These are phyloP conservation scores for Podaxis sp. DNA, from an alignment of 768 basidiomycete genomes.

Conservation along the genomic window DNA sequence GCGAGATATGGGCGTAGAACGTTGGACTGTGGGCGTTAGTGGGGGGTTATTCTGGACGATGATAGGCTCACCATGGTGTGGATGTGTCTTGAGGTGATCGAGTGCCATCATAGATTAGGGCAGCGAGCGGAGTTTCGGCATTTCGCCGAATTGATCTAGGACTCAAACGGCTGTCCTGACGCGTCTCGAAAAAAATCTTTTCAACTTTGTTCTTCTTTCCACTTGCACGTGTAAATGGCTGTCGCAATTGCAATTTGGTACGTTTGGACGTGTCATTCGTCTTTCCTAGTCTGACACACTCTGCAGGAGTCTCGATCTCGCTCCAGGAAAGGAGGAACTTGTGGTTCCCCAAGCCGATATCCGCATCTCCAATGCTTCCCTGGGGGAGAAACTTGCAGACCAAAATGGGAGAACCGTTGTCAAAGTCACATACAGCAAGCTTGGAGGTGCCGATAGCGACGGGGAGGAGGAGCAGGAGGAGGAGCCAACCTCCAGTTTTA, in stretches of 20 bases:
- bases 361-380: conserved; percentile 77
- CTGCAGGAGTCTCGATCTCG: conserved; percentile 56
- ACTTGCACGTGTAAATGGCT: conserved; percentile 34
- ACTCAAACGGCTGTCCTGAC: background rate
- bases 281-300: conserved; percentile 6
- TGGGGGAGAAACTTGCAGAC: conserved; percentile 70
- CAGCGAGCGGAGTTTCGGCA: conserved; percentile 52
- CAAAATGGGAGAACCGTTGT: conserved; percentile 55
- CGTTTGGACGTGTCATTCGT: conserved; percentile 26
- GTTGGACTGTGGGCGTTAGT: conserved; percentile 65
- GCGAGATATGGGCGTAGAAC: conserved; percentile 93
- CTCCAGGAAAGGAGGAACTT: conserved; percentile 52
- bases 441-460: conserved; percentile 30
- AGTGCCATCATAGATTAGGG: conserved; percentile 7
- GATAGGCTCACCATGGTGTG: conserved; percentile 44
- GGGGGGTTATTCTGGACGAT: background rate
- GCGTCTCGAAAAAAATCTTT: conserved; percentile 14
- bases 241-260: conserved; percentile 68
- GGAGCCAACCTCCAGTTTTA: conserved; percentile 35
- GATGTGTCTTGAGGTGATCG: background rate
- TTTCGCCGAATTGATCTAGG: conserved; percentile 13
- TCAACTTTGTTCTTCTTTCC: conserved; percentile 12
- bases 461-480: conserved; percentile 42
- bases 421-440: conserved; percentile 55
- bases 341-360: conserved; percentile 64